A percentile compares a stretch with the other conserved stretches of the same genome.
phyloP scores from a whole-genome alignment of 495 filamentous ascomycete species.

The Penicillium tannophilum region DNA sequence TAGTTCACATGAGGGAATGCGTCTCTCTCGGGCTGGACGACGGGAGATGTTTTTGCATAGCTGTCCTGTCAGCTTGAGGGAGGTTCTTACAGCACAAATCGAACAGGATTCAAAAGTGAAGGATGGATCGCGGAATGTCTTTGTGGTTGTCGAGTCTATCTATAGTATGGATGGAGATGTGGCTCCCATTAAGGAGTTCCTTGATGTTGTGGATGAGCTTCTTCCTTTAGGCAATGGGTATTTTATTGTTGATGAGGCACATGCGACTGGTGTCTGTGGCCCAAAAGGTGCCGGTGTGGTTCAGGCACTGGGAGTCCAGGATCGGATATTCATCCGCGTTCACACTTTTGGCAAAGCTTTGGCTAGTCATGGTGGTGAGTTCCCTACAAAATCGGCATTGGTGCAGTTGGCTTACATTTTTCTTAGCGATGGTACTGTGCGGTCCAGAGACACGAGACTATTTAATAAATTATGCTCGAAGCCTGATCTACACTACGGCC shows the following conservation, averaged over 20 bases:
- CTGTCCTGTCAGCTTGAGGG: constrained; percentile 44
- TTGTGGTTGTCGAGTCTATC: constrained; percentile 73
- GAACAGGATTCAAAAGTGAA: constrained; percentile 31
- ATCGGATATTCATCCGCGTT: constrained; percentile 66
- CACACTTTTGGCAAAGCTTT: constrained; percentile 81
- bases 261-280: constrained; percentile 70
- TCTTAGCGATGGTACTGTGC: constrained; percentile 48
- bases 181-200: constrained; percentile 61
- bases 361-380: constrained; percentile 69
- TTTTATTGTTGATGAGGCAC: constrained; percentile 79
- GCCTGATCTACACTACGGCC: constrained; percentile 51
- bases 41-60: constrained; percentile 64
- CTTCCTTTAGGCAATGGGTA: constrained; percentile 63
- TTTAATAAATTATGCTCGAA: constrained; percentile 51
- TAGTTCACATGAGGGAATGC: constrained; percentile 77
- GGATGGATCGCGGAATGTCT: constrained; percentile 44
- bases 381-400: not conserved
- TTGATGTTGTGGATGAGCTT: constrained; percentile 55
- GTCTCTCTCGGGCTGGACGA: constrained; percentile 56
- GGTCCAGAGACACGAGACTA: constrained; percentile 42
- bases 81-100: constrained; percentile 41
- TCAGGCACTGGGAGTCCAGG: constrained; percentile 64
- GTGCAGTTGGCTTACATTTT: not conserved
- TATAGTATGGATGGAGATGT: constrained; percentile 88
- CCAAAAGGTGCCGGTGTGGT: constrained; percentile 66